Percentiles rank a stretch among this genome's conserved stretches.
These are phyloP conservation scores for Ensete glaucum DNA, from an alignment of 176 grass and related monocot species.

Conservation along the genomic window DNA sequence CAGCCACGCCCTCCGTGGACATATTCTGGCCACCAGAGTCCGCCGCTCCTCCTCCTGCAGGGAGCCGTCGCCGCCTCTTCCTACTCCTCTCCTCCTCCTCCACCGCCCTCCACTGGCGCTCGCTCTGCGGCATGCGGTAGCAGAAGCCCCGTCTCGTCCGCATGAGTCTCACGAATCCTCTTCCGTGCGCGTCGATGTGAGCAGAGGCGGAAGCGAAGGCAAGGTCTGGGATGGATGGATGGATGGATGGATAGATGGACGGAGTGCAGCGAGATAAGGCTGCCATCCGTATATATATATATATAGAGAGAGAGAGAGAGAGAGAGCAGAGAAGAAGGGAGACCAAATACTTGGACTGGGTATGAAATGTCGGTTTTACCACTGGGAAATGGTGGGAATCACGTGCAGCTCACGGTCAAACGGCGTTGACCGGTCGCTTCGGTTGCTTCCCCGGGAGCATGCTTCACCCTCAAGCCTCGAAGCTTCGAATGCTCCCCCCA, in stretches of 20 bases:
- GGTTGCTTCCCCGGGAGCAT: constrained; percentile 16
- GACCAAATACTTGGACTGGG: not conserved
- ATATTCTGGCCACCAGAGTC: not conserved
- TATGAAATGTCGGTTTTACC: constrained; percentile 6
- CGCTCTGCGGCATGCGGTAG: not conserved
- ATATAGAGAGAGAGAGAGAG: too few relatives aligned
- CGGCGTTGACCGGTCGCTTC: constrained; percentile 23
- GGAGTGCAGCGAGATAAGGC: not conserved
- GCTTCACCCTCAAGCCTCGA: constrained; percentile 3
- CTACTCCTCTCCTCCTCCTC: constrained; percentile 15
- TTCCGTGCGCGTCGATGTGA: too few relatives aligned
- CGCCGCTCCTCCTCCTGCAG: not conserved
- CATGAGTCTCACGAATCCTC: constrained; percentile 1
- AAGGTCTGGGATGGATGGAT: too few relatives aligned
- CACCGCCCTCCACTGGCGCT: not conserved
- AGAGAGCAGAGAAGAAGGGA: not conserved
- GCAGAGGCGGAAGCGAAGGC: too few relatives aligned
- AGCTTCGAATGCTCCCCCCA: too few relatives aligned
- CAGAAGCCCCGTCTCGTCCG: constrained; percentile 13
- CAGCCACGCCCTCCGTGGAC: not conserved
- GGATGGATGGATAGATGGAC: too few relatives aligned
- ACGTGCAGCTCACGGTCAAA: constrained; percentile 19
- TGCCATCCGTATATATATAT: not conserved
- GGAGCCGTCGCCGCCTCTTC: not conserved
- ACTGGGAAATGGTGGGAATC: not conserved